phyloP scores from a whole-genome alignment of 1,139 yeast genomes.

The Suhomyces guaymorum region DNA sequence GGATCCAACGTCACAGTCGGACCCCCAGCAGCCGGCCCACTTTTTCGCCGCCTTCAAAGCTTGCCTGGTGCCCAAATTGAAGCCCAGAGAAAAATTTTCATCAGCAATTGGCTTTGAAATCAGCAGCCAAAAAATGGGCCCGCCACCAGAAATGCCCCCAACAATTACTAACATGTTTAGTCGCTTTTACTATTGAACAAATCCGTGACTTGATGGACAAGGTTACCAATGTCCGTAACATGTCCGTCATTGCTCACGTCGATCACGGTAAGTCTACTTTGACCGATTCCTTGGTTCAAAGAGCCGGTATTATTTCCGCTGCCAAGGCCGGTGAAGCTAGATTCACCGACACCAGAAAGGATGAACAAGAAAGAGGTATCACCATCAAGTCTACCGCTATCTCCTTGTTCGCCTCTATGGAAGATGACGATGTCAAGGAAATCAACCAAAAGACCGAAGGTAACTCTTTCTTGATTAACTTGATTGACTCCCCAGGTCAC shows the following conservation, averaged over 20 bases:
- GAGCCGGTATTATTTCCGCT: slow-evolving; percentile 99
- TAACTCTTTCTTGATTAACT: slow-evolving; percentile 93
- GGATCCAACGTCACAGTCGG: too few species aligned
- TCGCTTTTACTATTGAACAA: slow-evolving; percentile 83
- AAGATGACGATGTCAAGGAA: slow-evolving; percentile 90
- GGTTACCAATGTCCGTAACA: slow-evolving; percentile 99
- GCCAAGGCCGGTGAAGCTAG: slow-evolving; percentile 99
- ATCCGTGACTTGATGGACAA: slow-evolving; percentile 99
- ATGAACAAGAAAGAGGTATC: slow-evolving; percentile 99
- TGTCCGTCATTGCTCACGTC: slow-evolving; percentile 99
- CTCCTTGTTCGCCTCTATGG: slow-evolving; percentile 88
- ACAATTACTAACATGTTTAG: slow-evolving; percentile 34
- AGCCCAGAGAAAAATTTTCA: neutral
- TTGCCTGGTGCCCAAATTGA: too few species aligned
- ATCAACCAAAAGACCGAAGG: slow-evolving; percentile 94
- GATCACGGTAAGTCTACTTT: slow-evolving; percentile 99
- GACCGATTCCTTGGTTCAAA: slow-evolving; percentile 98
- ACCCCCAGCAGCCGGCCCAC: too few species aligned
- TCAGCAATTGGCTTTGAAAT: too few species aligned
- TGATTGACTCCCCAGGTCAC: slow-evolving; percentile 99
- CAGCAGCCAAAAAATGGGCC: neutral
- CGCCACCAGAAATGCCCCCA: neutral
- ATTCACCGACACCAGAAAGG: slow-evolving; percentile 99
- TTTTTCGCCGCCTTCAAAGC: too few species aligned
- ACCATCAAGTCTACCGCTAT: slow-evolving; percentile 99